A percentile compares a stretch with the other conserved stretches of the same genome.
Conservation (phyloP, 2,329 filamentous ascomycete species). For the Aspergillus tamarii region DNA sequence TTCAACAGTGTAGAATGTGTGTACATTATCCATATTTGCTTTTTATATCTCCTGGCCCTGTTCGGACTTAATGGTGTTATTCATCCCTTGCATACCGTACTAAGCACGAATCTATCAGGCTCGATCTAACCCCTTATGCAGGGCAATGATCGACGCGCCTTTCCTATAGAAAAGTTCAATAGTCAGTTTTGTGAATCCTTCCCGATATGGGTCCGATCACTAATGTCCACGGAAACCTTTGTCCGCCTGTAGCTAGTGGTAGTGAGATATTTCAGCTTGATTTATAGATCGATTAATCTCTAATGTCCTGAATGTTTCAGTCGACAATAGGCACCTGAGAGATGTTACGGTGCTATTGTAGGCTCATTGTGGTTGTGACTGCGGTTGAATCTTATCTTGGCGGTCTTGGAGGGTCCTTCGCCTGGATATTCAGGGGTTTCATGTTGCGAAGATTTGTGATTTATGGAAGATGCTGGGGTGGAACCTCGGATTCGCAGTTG, state of each 20-base stretch:
- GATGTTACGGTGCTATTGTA: background rate
- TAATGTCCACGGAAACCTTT: background rate
- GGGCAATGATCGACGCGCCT: background rate
- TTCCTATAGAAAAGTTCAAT: background rate
- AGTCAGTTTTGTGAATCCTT: background rate
- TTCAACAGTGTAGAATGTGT: background rate
- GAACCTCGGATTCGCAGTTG: background rate
- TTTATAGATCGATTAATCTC: background rate
- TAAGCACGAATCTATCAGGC: background rate
- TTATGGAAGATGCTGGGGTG: too few species aligned
- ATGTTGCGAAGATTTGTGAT: background rate
- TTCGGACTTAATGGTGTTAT: background rate
- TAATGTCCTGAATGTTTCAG: accelerated
- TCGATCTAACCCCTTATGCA: background rate
- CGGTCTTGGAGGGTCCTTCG: background rate
- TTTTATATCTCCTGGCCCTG: background rate
- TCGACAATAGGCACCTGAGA: background rate
- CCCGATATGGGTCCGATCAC: background rate
- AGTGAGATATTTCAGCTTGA: background rate
- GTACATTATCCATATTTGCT: background rate
- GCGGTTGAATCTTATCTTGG: background rate
- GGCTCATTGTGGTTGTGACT: background rate
- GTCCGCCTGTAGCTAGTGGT: background rate
- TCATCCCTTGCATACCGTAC: background rate
- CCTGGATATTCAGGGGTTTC: background rate